These are phyloP conservation scores for Helotiales sp. DNA, from an alignment of 2,329 filamentous ascomycete species.

Conservation along the genomic window DNA sequence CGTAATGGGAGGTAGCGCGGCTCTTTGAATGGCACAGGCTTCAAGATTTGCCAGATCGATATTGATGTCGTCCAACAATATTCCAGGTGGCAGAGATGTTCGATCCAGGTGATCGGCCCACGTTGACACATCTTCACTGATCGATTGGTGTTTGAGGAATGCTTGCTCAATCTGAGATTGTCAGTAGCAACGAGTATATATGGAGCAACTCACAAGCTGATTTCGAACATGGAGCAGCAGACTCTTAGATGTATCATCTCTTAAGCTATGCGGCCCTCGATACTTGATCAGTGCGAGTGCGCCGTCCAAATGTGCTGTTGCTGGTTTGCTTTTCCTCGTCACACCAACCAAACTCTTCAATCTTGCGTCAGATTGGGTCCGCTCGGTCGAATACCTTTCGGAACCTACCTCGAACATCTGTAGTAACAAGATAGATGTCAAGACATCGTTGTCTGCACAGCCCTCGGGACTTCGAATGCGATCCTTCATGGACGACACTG, in stretches of 20 bases:
- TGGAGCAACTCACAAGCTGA: constrained; percentile 6
- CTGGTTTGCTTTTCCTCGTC: neutral
- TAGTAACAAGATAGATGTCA: constrained; percentile 10
- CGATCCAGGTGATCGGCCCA: neutral
- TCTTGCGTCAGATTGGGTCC: neutral
- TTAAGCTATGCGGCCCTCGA: constrained; percentile 6
- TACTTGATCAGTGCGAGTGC: constrained; percentile 15
- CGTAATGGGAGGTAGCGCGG: neutral
- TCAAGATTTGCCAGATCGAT: constrained; percentile 10
- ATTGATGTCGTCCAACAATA: constrained; percentile 8
- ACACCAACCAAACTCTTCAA: neutral
- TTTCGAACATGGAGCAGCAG: constrained; percentile 6
- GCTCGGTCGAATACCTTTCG: neutral
- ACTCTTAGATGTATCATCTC: neutral
- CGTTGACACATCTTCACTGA: neutral
- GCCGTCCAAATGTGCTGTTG: constrained; percentile 9
- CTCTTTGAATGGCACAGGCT: neutral
- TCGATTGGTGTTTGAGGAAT: neutral
- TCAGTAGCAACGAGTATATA: neutral
- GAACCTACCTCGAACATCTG: constrained; percentile 13
- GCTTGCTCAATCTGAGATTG: constrained; percentile 3
- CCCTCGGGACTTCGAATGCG: neutral
- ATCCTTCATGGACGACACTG: constrained; percentile 5
- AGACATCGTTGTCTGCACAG: constrained; percentile 8
- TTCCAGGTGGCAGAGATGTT: neutral